A percentile compares a stretch with the other conserved stretches of the same genome.
These are phyloP conservation scores for Juglanconis juglandina DNA, from an alignment of 2,329 filamentous ascomycete genomes.

Conservation along the genomic window DNA sequence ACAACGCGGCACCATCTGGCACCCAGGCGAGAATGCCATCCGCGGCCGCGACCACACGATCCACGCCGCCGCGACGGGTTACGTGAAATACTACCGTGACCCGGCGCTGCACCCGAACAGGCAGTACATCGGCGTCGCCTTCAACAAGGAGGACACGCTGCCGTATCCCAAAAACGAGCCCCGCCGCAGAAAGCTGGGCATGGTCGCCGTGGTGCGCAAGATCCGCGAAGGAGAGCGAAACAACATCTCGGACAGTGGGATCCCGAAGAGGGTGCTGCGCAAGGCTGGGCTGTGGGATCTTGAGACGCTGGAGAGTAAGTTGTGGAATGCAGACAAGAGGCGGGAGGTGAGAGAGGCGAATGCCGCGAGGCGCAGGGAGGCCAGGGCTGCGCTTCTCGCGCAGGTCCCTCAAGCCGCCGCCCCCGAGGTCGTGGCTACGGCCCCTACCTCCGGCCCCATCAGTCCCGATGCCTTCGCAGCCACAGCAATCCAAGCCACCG, in stretches of 20 bases:
- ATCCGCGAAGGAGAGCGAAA: slow-evolving; percentile 23
- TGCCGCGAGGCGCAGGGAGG: background rate
- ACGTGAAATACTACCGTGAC: slow-evolving; percentile 96
- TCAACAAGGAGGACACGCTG: slow-evolving; percentile 75
- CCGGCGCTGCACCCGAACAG: slow-evolving; percentile 76
- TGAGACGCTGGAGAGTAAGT: slow-evolving; percentile 2
- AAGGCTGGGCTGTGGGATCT: slow-evolving; percentile 20
- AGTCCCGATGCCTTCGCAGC: background rate
- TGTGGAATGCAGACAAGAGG: slow-evolving; percentile 21
- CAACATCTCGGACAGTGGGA: slow-evolving; percentile 33
- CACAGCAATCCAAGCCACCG: background rate
- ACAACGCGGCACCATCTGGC: slow-evolving; percentile 92
- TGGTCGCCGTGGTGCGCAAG: slow-evolving; percentile 53
- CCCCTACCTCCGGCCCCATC: background rate
- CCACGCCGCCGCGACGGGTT: slow-evolving; percentile 78
- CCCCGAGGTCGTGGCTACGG: background rate
- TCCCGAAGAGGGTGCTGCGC: slow-evolving; percentile 31
- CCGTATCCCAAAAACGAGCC: slow-evolving; percentile 73
- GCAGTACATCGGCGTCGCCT: slow-evolving; percentile 92
- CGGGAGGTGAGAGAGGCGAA: slow-evolving; percentile 16
- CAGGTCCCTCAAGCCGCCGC: background rate
- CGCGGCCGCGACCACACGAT: slow-evolving; percentile 98
- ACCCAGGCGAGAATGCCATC: slow-evolving; percentile 88
- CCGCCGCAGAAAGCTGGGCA: slow-evolving; percentile 71
- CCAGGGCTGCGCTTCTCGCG: background rate